Conservation (phyloP, 306 rosid genomes). For the Fragaria vesca region DNA sequence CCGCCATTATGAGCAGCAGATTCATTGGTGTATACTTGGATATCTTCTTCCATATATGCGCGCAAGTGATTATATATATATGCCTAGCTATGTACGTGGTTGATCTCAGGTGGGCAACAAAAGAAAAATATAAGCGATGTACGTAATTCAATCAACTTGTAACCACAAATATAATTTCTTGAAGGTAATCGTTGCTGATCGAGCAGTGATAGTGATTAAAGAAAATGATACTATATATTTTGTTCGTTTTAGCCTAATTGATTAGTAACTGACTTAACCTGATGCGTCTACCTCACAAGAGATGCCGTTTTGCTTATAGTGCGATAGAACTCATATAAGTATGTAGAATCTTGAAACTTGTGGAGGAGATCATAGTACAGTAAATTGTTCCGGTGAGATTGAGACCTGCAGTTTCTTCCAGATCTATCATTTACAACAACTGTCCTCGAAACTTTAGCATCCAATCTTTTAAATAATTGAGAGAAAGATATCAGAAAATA, state of each 20-base stretch:
- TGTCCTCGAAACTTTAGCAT: constrained; percentile 28
- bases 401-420: neutral
- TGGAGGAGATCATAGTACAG: neutral
- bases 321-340: neutral
- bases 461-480: constrained; percentile 14
- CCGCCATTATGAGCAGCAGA: neutral
- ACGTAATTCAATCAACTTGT: too few relatives aligned
- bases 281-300: too few relatives aligned
- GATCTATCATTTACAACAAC: constrained; percentile 33
- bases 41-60: too few relatives aligned
- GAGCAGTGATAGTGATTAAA: neutral
- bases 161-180: neutral
- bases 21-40: too few relatives aligned
- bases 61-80: too few relatives aligned
- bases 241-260: neutral
- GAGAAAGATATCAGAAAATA: constrained; percentile 30
- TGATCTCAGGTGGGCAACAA: too few relatives aligned
- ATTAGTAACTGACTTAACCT: neutral
- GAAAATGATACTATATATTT: neutral
- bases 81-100: too few relatives aligned
- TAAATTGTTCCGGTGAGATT: neutral
- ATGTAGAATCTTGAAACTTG: neutral
- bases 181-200: neutral
- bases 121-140: too few relatives aligned
- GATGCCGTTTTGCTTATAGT: neutral